Conservation (phyloP, 1,284 basidiomycete species). For the Hortiboletus rubellus region DNA sequence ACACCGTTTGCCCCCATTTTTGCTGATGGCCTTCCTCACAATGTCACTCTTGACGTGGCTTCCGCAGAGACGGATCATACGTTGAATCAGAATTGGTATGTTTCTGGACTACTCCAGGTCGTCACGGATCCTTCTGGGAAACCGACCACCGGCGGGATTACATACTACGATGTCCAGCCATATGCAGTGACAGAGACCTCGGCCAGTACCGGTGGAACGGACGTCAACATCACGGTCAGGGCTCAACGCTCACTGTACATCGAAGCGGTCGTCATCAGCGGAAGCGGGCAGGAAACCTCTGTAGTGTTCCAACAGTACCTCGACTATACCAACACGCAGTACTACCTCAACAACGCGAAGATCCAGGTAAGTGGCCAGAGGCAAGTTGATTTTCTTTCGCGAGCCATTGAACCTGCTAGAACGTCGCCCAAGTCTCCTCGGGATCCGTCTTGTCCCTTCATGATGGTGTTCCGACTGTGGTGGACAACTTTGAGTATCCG, state of each 20-base stretch:
- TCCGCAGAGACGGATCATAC: slow-evolving; percentile 67
- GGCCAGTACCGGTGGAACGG: slow-evolving; percentile 42
- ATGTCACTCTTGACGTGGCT: slow-evolving; percentile 67
- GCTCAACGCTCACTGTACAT: slow-evolving; percentile 48
- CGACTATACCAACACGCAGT: slow-evolving; percentile 50
- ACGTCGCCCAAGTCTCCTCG: slow-evolving; percentile 58
- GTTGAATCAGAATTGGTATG: slow-evolving; percentile 75
- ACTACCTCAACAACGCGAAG: slow-evolving; percentile 42
- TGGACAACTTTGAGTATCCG: slow-evolving; percentile 65
- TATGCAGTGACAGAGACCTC: slow-evolving; percentile 55
- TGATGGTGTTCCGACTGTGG: slow-evolving; percentile 52
- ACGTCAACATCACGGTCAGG: slow-evolving; percentile 50
- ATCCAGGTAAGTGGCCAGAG: slow-evolving; percentile 40
- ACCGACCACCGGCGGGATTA: slow-evolving; percentile 69
- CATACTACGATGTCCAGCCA: slow-evolving; percentile 52
- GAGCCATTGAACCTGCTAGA: slow-evolving; percentile 38
- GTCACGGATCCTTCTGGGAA: slow-evolving; percentile 60
- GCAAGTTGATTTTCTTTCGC: neutral
- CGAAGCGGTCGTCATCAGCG: slow-evolving; percentile 48
- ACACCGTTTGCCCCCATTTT: slow-evolving; percentile 77
- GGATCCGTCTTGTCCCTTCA: slow-evolving; percentile 60
- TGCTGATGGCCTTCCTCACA: slow-evolving; percentile 67
- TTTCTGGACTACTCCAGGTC: slow-evolving; percentile 71
- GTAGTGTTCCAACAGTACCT: slow-evolving; percentile 51
- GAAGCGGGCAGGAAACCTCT: slow-evolving; percentile 46